Base-by-base conservation (phyloP, 345 rosid species). In the Linum tenue region DNA sequence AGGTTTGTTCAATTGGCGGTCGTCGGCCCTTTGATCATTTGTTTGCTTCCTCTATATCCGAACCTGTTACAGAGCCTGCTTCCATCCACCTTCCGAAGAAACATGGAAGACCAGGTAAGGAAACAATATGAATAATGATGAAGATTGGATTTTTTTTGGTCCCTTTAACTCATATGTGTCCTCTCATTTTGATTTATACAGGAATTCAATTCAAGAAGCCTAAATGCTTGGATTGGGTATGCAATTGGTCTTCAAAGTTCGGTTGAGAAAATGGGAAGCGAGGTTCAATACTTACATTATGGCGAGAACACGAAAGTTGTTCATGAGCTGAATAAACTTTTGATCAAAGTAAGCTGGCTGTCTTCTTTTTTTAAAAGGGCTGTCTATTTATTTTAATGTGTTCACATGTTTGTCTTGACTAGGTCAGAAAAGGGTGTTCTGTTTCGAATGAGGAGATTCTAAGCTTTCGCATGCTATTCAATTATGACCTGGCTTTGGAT, bases 201-300 rank as follows among this genome's bases (percentile, higher is more conserved):
- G 92, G 92, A 84, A 81, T 89, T 86, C n/a, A n/a, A 67, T 63
- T 86, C 75, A 86, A 86, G 70, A 83, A 84, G 73, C 72, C 66
- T 86, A 67, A 71, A 73, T 60, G 89, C 89, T 17, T 79, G 89
- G 66, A 86, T 86, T 60, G 92, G 82, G 67, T 86, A 86, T 35
- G 92, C 92, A 64, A 86, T 81, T 75, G 84, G 84, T 81, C 86
- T 86, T 58, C 89, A 86, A 74, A 92, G 87, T 51, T 87, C 95
- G 0, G 97, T 83, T 59, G 84, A 77, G 78, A 92, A 87, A 84
- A 90, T 90, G 97, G 95, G 95, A 40, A 90, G 82, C 68, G 97
- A 90, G 77, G 86, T 87, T 69, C 86, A 88, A 67, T 85, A 84
- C 71, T 82, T 92, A 3, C 79, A 84, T 69, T 81, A 83, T 74